phyloP scores from a whole-genome alignment of 116 monocot species.

The Papilionanthe hybrid region DNA sequence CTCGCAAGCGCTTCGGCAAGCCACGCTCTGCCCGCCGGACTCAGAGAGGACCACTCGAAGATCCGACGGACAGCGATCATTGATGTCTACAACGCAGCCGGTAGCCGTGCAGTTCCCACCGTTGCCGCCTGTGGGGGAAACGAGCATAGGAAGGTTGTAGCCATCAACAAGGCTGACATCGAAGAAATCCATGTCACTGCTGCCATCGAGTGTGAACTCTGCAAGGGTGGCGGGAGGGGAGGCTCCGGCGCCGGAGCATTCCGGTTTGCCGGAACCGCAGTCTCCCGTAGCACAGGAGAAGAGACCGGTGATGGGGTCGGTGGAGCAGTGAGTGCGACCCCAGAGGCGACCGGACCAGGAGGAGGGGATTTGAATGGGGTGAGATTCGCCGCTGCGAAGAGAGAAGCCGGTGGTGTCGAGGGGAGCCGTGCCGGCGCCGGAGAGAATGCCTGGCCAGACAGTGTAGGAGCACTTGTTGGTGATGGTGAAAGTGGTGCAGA shows the following conservation, averaged over 20 bases:
- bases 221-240: slow-evolving; percentile 75
- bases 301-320: slow-evolving; percentile 32
- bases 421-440: slow-evolving; percentile 35
- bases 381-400: slow-evolving; percentile 26
- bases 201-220: slow-evolving; percentile 78
- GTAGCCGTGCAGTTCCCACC: slow-evolving; percentile 42
- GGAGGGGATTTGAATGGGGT: slow-evolving; percentile 20
- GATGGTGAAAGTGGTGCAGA: slow-evolving; percentile 45
- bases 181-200: slow-evolving; percentile 46
- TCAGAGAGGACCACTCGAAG: slow-evolving; percentile 20
- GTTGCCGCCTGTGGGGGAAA: slow-evolving; percentile 11
- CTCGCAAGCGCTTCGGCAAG: slow-evolving; percentile 80
- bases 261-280: neutral
- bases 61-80: slow-evolving; percentile 47
- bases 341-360: slow-evolving; percentile 71
- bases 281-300: slow-evolving; percentile 56
- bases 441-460: slow-evolving; percentile 44
- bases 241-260: slow-evolving; percentile 10
- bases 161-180: slow-evolving; percentile 63
- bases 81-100: slow-evolving; percentile 57
- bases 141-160: slow-evolving; percentile 50
- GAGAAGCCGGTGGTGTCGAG: slow-evolving; percentile 51
- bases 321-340: slow-evolving; percentile 56
- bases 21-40: slow-evolving; percentile 28
- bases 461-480: slow-evolving; percentile 59